Evolutionary conservation across 73 alveolate genomes (phyloP), one percentile per base, ranked within the genome.

Genomic region (Paramecium octaurelia): DNA sequence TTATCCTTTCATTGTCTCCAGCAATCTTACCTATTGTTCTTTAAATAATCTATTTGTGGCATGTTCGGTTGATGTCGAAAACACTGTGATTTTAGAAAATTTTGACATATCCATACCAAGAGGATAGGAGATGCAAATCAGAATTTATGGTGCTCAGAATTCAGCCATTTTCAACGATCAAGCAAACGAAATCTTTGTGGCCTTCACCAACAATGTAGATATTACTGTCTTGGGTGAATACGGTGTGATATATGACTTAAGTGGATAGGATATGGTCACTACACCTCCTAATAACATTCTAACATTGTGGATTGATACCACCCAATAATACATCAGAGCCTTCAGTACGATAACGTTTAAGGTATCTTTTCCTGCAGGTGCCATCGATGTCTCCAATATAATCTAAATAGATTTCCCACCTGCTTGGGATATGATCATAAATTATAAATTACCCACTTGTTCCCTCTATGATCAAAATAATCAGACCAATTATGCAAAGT

Each of bases 351-450:
- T 73, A 34, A 73, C 87, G 3, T 73, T 73, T 36, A 73, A 73
- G 14, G 59, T 73, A 2, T 12, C 34, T 3, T 36, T 73, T 38
- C 87, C 87, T 8, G 20, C 57, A 29, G 87, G 87, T 7, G 57
- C 87, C 6, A 73, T 73, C 12, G 59, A 73, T 8, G 23, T 73
- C 0, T 36, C 57, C 38, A 73, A 73, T 73, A 7, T 29, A 34
- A 36, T 73, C 4, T 18, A 73, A 73, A 35, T 73, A 35, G 87
- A 73, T 3, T 73, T 73, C n/a, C 87, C 87, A 35, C 46, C 54
- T 29, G 57, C 87, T 18, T 73, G 87, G 87, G 87, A 31, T n/a
- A 73, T 73, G 87, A 73, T 73, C 5, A 73, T 73, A 20, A 73
- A 73, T 73, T 73, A 73, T 35, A 73, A 73, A 20, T 11, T 73